Percentiles rank a stretch among this genome's conserved stretches.
Conservation (phyloP, 2,329 filamentous ascomycete genomes). For the Periconia sp. region DNA sequence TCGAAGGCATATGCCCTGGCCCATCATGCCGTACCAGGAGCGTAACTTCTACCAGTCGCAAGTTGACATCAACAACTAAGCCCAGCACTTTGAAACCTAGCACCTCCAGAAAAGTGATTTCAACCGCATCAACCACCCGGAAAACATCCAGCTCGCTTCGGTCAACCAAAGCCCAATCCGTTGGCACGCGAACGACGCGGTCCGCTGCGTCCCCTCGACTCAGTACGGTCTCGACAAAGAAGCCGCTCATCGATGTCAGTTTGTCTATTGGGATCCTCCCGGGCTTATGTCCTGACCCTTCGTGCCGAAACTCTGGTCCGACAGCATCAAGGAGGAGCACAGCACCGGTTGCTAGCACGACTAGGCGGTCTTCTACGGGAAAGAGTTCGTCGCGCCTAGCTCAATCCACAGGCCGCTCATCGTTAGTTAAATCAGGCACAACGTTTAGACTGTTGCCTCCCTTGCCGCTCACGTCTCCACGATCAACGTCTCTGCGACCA, state of each 20-base stretch:
- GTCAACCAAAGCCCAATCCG: neutral
- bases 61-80: neutral
- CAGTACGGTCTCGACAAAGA: neutral
- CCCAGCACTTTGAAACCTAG: neutral
- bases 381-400: neutral
- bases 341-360: neutral
- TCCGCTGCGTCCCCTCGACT: neutral
- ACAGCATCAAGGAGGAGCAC: neutral
- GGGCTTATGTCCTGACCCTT: neutral
- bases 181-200: neutral
- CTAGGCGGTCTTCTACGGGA: neutral
- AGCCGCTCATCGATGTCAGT: constrained; percentile 1
- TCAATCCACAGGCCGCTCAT: neutral
- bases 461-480: neutral
- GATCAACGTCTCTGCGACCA: too few species aligned
- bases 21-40: neutral
- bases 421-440: neutral
- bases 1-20: neutral
- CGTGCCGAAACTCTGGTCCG: neutral
- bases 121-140: too few species aligned
- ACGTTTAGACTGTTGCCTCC: neutral
- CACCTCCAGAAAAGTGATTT: neutral
- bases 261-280: constrained; percentile 1
- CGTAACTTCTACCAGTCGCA: neutral
- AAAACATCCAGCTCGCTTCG: neutral